Evolutionary conservation across 202 grass and related monocot genomes (phyloP).

Genomic region (Elaeis oleifera): DNA sequence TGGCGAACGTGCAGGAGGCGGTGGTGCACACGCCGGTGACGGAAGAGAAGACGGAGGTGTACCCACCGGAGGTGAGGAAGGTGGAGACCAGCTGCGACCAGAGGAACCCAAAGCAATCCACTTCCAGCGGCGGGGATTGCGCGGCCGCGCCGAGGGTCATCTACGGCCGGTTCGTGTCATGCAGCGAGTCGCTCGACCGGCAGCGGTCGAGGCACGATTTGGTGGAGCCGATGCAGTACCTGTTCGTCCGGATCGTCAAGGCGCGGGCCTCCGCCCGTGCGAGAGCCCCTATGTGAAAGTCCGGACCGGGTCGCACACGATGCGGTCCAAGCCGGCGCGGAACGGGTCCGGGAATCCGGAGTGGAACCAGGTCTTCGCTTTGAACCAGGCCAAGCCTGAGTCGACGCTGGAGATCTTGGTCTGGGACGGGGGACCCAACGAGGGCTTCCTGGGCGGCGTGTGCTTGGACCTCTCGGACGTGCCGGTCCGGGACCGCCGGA

Average conservation of each 20-base stretch:
- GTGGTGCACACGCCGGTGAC: conserved; percentile 18
- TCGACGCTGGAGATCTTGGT: conserved; percentile 77
- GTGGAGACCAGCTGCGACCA: conserved; percentile 48
- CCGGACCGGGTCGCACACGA: conserved; percentile 31
- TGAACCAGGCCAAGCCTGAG: conserved; percentile 58
- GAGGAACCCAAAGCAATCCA: conserved; percentile 26
- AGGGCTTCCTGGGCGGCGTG: conserved; percentile 73
- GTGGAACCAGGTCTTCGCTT: conserved; percentile 78
- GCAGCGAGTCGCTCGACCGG: conserved; percentile 44
- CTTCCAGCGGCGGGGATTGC: conserved; percentile 16
- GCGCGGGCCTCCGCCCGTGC: conserved; percentile 63
- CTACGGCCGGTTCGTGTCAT: conserved; percentile 48
- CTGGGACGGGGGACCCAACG: conserved; percentile 42
- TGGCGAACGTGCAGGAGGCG: conserved; percentile 1
- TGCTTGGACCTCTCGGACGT: conserved; percentile 97
- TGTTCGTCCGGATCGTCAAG: conserved; percentile 71
- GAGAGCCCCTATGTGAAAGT: conserved; percentile 71
- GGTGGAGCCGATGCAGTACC: conserved; percentile 86
- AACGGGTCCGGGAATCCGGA: conserved; percentile 61
- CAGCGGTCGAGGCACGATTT: conserved; percentile 64
- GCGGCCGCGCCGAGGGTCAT: conserved; percentile 39
- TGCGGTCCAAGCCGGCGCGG: conserved; percentile 43
- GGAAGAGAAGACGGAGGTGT: conserved; percentile 24
- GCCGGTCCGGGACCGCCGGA: conserved; percentile 65
- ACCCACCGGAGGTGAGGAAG: conserved; percentile 78